A percentile compares a stretch with the other conserved stretches of the same genome.
phyloP scores from a whole-genome alignment of 495 filamentous ascomycete species.

The Haplographium delicatum region DNA sequence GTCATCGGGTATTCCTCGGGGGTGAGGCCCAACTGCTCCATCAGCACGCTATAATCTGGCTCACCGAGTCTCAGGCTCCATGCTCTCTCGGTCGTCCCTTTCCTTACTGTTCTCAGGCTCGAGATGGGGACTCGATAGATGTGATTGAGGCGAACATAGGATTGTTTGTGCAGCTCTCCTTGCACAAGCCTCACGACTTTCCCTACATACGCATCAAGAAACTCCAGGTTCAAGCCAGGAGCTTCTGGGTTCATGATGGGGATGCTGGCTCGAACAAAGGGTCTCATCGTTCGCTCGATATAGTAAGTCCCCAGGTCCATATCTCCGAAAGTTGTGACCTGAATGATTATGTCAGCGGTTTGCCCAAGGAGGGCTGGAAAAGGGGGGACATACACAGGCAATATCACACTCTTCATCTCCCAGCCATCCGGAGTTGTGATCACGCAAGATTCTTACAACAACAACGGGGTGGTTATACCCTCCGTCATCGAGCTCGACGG shows the following conservation, averaged over 20 bases:
- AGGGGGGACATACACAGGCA: constrained; percentile 6
- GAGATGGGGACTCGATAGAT: constrained; percentile 6
- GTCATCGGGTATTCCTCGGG: not conserved
- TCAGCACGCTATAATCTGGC: constrained; percentile 8
- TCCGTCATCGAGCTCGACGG: not conserved
- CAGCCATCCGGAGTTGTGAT: not conserved
- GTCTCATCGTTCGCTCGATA: not conserved
- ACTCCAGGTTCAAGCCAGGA: not conserved
- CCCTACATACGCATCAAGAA: not conserved
- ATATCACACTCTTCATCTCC: constrained; percentile 13
- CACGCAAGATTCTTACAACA: constrained; percentile 8
- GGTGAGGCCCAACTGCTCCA: not conserved
- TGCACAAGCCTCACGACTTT: constrained; percentile 7
- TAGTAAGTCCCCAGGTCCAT: not conserved
- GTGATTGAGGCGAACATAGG: constrained; percentile 11
- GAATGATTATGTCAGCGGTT: constrained; percentile 6
- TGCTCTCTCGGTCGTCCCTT: not conserved
- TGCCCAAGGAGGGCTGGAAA: not conserved
- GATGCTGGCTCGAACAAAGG: not conserved
- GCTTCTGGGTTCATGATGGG: constrained; percentile 3
- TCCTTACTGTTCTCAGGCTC: constrained; percentile 1
- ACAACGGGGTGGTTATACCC: constrained; percentile 20
- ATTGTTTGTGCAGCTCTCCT: constrained; percentile 7
- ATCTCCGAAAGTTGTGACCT: constrained; percentile 16
- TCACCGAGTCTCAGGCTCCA: constrained; percentile 2